Percentiles rank a stretch among this genome's conserved stretches.
phyloP scores from a whole-genome alignment of 2,329 filamentous ascomycete species.

The Hysterium pulicare region DNA sequence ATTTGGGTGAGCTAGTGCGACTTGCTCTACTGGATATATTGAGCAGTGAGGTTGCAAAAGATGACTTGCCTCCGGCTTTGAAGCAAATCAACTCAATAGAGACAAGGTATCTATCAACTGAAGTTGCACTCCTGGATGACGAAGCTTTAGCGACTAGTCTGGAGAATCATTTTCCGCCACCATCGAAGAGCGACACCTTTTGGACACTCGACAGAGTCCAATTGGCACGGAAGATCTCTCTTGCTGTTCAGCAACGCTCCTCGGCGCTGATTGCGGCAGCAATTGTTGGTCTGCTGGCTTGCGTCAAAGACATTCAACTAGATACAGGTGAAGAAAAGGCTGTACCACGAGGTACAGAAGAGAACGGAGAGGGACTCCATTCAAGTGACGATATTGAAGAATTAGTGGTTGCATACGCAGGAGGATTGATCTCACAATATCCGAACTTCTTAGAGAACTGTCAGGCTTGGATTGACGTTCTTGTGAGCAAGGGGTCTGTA shows the following conservation, averaged over 20 bases:
- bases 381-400: constrained; percentile 47
- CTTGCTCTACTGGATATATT: constrained; percentile 65
- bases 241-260: constrained; percentile 67
- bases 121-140: constrained; percentile 51
- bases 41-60: constrained; percentile 14
- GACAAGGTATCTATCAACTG: constrained; percentile 70
- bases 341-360: too few species aligned
- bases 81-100: constrained; percentile 60
- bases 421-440: constrained; percentile 76
- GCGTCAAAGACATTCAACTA: constrained; percentile 62
- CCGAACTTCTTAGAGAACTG: constrained; percentile 70
- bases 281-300: constrained; percentile 65
- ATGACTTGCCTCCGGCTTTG: constrained; percentile 55
- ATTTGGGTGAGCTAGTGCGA: constrained; percentile 72
- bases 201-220: constrained; percentile 63
- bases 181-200: constrained; percentile 45
- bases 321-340: constrained; percentile 15
- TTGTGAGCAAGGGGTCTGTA: constrained; percentile 44
- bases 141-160: too few species aligned
- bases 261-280: constrained; percentile 72
- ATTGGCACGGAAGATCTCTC: constrained; percentile 63
- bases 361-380: constrained; percentile 15
- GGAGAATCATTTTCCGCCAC: constrained; percentile 54
- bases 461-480: constrained; percentile 62
- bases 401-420: constrained; percentile 74